Evolutionary conservation across 2,329 filamentous ascomycete genomes (phyloP).

Genomic region (Zasmidium angulare): DNA sequence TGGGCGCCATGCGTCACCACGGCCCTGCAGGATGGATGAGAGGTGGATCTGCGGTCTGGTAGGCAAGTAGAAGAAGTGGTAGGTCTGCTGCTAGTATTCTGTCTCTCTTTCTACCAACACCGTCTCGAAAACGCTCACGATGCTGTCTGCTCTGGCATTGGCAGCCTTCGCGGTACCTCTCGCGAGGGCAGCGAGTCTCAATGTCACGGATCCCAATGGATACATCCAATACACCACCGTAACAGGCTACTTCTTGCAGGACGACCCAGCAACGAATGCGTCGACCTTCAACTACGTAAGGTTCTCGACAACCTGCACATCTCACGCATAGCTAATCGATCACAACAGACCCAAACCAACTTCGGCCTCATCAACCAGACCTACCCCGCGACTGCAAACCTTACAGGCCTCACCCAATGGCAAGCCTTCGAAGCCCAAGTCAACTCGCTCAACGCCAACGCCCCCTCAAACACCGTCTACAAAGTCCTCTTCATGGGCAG

Average conservation of each 20-base stretch:
- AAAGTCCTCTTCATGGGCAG: slow-evolving; percentile 69
- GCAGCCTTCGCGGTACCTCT: slow-evolving; percentile 5
- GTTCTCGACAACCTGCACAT: neutral
- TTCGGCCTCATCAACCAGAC: slow-evolving; percentile 65
- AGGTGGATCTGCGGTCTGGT: neutral
- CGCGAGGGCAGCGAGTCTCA: slow-evolving; percentile 14
- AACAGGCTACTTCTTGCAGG: slow-evolving; percentile 64
- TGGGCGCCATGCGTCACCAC: neutral
- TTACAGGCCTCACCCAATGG: slow-evolving; percentile 59
- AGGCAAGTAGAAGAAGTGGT: neutral
- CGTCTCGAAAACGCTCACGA: slow-evolving; percentile 3
- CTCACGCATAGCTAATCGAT: neutral
- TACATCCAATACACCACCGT: slow-evolving; percentile 62
- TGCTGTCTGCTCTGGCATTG: slow-evolving; percentile 7
- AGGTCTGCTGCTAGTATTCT: slow-evolving; percentile 1
- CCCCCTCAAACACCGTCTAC: slow-evolving; percentile 57
- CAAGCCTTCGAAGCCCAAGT: slow-evolving; percentile 63
- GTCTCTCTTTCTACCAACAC: no score
- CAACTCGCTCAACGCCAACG: slow-evolving; percentile 53
- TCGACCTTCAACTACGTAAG: slow-evolving; percentile 63
- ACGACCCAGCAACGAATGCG: slow-evolving; percentile 57
- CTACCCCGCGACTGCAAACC: slow-evolving; percentile 54
- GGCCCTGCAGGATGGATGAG: neutral
- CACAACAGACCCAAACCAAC: slow-evolving; percentile 55
- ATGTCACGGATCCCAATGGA: slow-evolving; percentile 12